Evolutionary conservation across 208 protist species (phyloP), one percentile per base, ranked within the genome.

Genomic region (Naegleria gruberi): DNA sequence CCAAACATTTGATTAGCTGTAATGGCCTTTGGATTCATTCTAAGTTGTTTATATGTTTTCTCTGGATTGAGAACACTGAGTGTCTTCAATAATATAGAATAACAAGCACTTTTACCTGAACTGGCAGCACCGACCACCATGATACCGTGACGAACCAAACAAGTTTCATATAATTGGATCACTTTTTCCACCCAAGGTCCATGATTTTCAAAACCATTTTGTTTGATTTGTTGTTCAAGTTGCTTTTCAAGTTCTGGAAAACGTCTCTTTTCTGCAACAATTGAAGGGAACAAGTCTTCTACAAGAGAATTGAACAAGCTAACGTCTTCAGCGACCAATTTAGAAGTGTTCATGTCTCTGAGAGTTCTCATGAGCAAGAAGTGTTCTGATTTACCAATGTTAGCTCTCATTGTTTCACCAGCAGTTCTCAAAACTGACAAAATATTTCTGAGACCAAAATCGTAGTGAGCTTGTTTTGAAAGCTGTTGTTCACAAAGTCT

Each of bases 371-470:
- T 99, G 73, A 99, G 96, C 55, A 99, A 94, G 90, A 97, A 95
- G 91, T 96, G 93, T 94, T 99, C 97, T 86, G 97, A 94, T 90
- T 96, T 97, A 89, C 94, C 95, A 5, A 94, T 94, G 91, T 96
- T 97, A 73, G 93, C 91, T 55, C 96, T 94, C 89, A 97, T 95
- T 90, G 96, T 97, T 42, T 96, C 94, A 91, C 98, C 97, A 74
- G 97, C 96, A 37, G 97, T 98, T 91, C 97, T 94, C 82, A 99
- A 95, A 92, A 99, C 98, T 84, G 97, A 98, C 43, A 99, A 94
- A 96, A 99, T 99, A 93, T 99, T 99, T 55, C 98, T 95, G 65
- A 99, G 93, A 92, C 97, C 97, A 93, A 98, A 99, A 92, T 99
- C 97, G 94, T 99, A 99, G 94, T 99, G 98, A 15, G 96, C 94